These are phyloP conservation scores for Eremothecium coryli DNA, from an alignment of 1,139 yeast species.

Conservation along the genomic window DNA sequence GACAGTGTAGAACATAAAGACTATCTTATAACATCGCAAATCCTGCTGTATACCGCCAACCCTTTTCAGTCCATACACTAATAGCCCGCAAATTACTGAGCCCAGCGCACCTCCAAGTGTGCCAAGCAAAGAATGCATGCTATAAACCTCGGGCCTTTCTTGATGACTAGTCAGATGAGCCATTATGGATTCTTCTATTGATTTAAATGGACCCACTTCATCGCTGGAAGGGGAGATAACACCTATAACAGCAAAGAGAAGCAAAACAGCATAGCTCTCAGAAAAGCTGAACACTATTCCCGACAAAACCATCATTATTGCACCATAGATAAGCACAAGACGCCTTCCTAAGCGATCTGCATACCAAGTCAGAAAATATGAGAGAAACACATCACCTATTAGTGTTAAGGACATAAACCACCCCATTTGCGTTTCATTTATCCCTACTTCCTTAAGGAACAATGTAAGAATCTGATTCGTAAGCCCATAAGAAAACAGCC, in stretches of 20 bases:
- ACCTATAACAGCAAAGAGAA: conserved; percentile 57
- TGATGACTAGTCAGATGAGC: conserved; percentile 68
- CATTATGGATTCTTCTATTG: conserved; percentile 77
- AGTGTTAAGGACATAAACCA: conserved; percentile 75
- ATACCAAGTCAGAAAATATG: conserved; percentile 66
- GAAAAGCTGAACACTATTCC: conserved; percentile 56
- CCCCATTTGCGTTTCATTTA: conserved; percentile 57
- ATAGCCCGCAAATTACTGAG: conserved; percentile 57
- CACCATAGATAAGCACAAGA: conserved; percentile 53
- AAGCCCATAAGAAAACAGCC: conserved; percentile 72
- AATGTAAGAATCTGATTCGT: conserved; percentile 74
- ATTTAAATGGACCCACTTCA: conserved; percentile 88
- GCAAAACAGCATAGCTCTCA: conserved; percentile 44
- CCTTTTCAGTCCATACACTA: conserved; percentile 35
- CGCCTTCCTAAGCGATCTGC: conserved; percentile 74
- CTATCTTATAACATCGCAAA: conserved; percentile 39
- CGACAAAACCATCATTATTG: conserved; percentile 59
- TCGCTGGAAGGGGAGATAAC: conserved; percentile 87
- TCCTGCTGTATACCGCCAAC: conserved; percentile 31
- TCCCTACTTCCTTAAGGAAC: conserved; percentile 48
- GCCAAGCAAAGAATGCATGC: conserved; percentile 48
- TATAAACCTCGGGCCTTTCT: conserved; percentile 64
- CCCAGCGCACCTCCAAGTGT: conserved; percentile 74
- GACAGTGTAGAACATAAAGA: conserved; percentile 50
- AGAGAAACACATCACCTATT: conserved; percentile 67